Evolutionary conservation across 1,284 basidiomycete genomes (phyloP).

Genomic region (Cutaneotrichosporon curvatum): DNA sequence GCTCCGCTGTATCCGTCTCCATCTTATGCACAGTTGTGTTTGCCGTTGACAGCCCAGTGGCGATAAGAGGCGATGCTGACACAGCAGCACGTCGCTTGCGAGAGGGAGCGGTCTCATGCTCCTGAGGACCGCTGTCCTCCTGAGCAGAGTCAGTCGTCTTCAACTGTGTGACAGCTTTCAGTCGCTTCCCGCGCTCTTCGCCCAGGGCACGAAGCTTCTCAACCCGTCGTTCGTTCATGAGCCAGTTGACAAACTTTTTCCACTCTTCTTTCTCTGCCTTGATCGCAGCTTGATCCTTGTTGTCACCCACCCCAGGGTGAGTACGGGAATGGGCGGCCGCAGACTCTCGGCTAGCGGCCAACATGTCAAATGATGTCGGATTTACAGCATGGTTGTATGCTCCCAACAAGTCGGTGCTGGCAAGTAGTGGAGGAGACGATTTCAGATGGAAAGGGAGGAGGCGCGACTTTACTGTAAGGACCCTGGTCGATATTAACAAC

Average conservation of each 20-base stretch:
- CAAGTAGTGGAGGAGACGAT: constrained; percentile 32
- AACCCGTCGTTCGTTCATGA: constrained; percentile 39
- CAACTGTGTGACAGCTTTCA: constrained; percentile 23
- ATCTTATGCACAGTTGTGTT: constrained; percentile 7
- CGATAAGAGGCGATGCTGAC: constrained; percentile 7
- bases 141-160: background rate
- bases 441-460: constrained; percentile 33
- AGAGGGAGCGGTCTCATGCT: background rate
- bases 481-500: constrained; percentile 13
- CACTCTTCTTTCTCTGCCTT: constrained; percentile 36
- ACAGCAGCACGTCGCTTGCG: constrained; percentile 11
- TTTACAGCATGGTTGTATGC: constrained; percentile 39
- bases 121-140: background rate
- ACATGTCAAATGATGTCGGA: constrained; percentile 31
- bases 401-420: constrained; percentile 26
- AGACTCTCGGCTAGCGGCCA: constrained; percentile 28
- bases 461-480: constrained; percentile 38
- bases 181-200: constrained; percentile 33
- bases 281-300: constrained; percentile 4
- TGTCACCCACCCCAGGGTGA: constrained; percentile 30
- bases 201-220: constrained; percentile 35
- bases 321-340: constrained; percentile 32
- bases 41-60: background rate
- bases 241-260: constrained; percentile 41
- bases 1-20: constrained; percentile 12